Evolutionary conservation across 1,284 basidiomycete species (phyloP), one percentile per base, ranked within the genome.

Genomic region (Trichosporon sp.): DNA sequence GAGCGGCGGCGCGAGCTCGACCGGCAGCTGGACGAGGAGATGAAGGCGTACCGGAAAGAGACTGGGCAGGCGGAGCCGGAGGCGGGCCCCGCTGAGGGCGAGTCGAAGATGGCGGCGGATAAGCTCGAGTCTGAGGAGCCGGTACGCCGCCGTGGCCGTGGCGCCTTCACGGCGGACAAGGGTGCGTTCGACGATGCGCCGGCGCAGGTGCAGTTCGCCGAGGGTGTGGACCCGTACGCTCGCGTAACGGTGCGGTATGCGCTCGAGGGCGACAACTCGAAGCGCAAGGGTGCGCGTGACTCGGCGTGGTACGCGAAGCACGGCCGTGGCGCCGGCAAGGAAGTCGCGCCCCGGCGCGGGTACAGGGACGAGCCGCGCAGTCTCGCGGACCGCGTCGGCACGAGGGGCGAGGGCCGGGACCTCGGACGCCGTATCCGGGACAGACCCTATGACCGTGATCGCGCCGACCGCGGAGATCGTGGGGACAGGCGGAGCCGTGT

Each of bases 271-370:
- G 80, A 82, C 68, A 63, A 67, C 25, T 53, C 69, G 9, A 68
- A 76, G 65, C 66, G 75, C 29, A 65, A 77, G 32, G 62, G 35
- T 12, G 78, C 78, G 5, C 74, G 76, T 64, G 68, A 75, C 62
- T 74, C 71, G 9, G 74, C 77, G 60, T 82, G 80, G 80, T 82
- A 82, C 64, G 70, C 72, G 32, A 70, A 73, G 3, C 75, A 82
- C 66, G 80, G 80, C 2, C 68, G 75, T 11, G 21, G 53, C 2
- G 80, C 80, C 0, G 80, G 80, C 18, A 82, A 81, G 68, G 80
- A 82, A 65, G 69, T 66, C 4, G 65, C 72, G 1, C 42, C 72
- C 11, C 65, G 66, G 6, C 67, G 68, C 5, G 72, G 70, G 56
- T 56, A 65, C 47, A 66, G 34, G 31, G 42, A 65, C 44, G 72